Percentiles rank a stretch among this genome's conserved stretches.
Conservation (phyloP, 139 green algal species). For the Chlorella sp. region DNA sequence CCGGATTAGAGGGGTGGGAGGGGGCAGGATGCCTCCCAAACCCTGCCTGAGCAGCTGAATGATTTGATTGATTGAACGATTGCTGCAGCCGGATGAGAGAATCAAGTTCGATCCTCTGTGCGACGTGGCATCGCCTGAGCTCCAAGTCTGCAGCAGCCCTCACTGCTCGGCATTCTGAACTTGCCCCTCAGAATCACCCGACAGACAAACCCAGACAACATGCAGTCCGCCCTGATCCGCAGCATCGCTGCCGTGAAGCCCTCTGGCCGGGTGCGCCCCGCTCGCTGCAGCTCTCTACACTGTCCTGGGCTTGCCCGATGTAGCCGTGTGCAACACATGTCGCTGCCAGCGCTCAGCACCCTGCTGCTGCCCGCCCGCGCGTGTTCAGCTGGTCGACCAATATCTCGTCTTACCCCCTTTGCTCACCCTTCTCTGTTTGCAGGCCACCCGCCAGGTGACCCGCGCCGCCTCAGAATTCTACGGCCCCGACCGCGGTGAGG, state of each 20-base stretch:
- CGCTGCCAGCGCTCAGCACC: no score
- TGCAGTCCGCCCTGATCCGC: constrained; percentile 24
- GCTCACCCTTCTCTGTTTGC: neutral
- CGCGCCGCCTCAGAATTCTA: constrained; percentile 49
- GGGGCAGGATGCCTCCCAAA: no score
- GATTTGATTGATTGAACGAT: no score
- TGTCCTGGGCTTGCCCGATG: no score
- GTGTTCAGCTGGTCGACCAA: neutral
- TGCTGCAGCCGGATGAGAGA: no score
- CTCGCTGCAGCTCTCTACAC: neutral
- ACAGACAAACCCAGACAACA: neutral
- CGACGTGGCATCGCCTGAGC: no score
- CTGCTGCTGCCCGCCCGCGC: no score
- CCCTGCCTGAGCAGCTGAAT: no score
- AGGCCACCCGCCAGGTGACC: constrained; percentile 64
- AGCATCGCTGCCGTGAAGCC: constrained; percentile 15
- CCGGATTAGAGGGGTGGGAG: no score
- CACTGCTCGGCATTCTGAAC: neutral
- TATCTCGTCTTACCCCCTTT: neutral
- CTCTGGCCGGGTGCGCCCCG: constrained; percentile 20
- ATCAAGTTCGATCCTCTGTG: no score
- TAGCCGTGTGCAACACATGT: no score
- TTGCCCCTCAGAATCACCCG: neutral
- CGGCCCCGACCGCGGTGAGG: constrained; percentile 33
- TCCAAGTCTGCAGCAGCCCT: neutral